Conservation (phyloP, 805 yeast genomes). For the Starmerella riodocensis region DNA sequence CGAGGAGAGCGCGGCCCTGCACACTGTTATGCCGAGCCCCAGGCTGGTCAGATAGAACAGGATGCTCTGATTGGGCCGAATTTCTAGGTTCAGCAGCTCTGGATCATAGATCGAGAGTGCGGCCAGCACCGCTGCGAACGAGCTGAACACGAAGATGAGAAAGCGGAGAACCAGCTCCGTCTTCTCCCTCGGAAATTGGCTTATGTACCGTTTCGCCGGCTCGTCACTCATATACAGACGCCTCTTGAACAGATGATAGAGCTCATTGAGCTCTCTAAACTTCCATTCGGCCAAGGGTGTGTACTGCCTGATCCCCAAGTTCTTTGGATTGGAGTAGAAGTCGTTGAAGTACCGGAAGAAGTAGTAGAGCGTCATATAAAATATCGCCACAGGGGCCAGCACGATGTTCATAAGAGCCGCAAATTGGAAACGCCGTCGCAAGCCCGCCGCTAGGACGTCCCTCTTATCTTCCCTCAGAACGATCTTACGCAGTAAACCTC, state of each 20-base stretch:
- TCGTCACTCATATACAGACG: conserved; percentile 64
- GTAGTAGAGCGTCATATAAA: conserved; percentile 68
- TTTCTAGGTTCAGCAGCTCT: conserved; percentile 78
- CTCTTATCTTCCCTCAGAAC: conserved; percentile 63
- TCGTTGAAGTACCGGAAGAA: conserved; percentile 89
- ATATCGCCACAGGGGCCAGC: conserved; percentile 72
- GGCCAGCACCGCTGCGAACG: conserved; percentile 79
- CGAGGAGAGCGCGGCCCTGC: conserved; percentile 55
- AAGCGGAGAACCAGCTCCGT: conserved; percentile 44
- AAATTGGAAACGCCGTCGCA: conserved; percentile 65
- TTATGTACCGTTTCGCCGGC: conserved; percentile 69
- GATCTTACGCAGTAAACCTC: conserved; percentile 64
- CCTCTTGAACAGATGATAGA: conserved; percentile 74
- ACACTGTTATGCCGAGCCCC: conserved; percentile 78
- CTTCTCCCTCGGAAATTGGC: conserved; percentile 81
- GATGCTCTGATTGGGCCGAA: conserved; percentile 66
- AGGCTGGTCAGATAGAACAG: conserved; percentile 77
- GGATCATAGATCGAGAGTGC: conserved; percentile 69
- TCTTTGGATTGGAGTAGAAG: conserved; percentile 74
- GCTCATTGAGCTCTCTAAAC: conserved; percentile 83
- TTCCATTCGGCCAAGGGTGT: conserved; percentile 95
- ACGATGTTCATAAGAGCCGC: conserved; percentile 78
- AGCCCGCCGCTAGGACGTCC: conserved; percentile 49
- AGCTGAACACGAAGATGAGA: conserved; percentile 66
- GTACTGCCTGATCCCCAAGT: conserved; percentile 71